These are phyloP conservation scores for Dunaliella primolecta DNA, from an alignment of 139 green algal genomes.

Conservation along the genomic window DNA sequence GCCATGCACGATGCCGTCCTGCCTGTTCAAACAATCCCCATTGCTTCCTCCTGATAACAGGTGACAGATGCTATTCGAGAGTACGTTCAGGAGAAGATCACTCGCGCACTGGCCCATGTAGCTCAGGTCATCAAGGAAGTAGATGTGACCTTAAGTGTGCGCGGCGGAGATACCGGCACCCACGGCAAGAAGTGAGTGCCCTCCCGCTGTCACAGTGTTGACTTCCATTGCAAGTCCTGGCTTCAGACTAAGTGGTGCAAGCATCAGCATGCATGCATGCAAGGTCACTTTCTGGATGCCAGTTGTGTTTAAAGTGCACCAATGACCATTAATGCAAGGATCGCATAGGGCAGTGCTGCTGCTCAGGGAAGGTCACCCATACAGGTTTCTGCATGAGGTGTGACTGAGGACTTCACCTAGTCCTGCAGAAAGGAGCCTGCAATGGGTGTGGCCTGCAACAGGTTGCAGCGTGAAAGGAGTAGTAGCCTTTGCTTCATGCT, in stretches of 20 bases:
- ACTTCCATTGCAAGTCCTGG: not conserved
- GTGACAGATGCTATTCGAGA: conserved; percentile 67
- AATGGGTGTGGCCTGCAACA: no score
- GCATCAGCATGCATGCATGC: not conserved
- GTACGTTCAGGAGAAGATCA: conserved; percentile 69
- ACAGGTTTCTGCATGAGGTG: no score
- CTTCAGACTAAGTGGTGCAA: not conserved
- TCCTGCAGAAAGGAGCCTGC: no score
- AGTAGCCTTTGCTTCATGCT: no score
- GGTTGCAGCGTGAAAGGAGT: no score
- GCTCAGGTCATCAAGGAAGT: conserved; percentile 54
- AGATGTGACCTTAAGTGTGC: conserved; percentile 58
- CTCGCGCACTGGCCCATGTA: conserved; percentile 32
- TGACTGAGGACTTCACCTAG: no score
- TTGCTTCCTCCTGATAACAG: conserved; percentile 8
- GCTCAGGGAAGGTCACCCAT: no score
- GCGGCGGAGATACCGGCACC: conserved; percentile 64
- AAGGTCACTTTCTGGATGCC: not conserved
- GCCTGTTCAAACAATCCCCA: not conserved
- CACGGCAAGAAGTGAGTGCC: conserved; percentile 52
- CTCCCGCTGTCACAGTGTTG: not conserved
- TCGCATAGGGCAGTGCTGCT: no score
- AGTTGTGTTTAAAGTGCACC: not conserved
- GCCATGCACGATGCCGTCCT: not conserved
- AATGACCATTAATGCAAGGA: not conserved